Evolutionary conservation across 257 asterid genomes (phyloP), one percentile per base, ranked within the genome.

Genomic region (Catharanthus roseus): DNA sequence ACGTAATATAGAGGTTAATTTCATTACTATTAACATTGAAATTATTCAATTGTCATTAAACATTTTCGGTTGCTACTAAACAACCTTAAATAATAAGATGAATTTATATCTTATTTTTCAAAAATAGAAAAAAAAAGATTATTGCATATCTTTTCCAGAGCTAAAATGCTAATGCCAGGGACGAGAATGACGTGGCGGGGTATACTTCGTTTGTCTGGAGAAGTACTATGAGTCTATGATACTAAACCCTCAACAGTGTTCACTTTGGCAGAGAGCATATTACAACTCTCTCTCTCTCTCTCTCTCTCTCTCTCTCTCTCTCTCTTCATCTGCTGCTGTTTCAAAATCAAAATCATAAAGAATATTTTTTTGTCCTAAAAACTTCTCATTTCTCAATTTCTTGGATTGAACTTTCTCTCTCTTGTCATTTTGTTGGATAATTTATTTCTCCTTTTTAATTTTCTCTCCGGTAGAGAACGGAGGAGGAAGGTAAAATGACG

Each of bases 401-500:
- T n/a, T 31, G 28, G 50, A 39, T 57, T 70, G 10, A 70, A 41
- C 53, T n/a, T n/a, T n/a, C n/a, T n/a, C n/a, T n/a, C n/a, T 18
- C 39, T 42, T 60, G 44, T n/a, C 39, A 6, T 42, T 41, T 29
- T 24, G 41, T 36, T 3, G 42, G 41, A n/a, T 55, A 34, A 31
- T 67, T 47, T 6, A 26, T 24, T 19, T 65, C 24, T 18, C 1
- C 31, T 28, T 23, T 7, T 21, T 67, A 38, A 8, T 26, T 38
- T 53, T 70, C 8, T 41, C 24, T 41, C 56, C 16, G 42, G 24
- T 19, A 28, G 67, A 10, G 16, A 44, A 44, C 23, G 49, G 68
- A 10, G 49, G 28, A 5, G 31, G 54, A 42, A 16, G 41, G 69
- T 42, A 74, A 74, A 73, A 89, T 90, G 97, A 80, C 83, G 85